Percentiles rank a stretch among this genome's conserved stretches.
Evolutionary conservation across 176 grass and related monocot genomes (phyloP).

Genomic region (Juncus inflexus): DNA sequence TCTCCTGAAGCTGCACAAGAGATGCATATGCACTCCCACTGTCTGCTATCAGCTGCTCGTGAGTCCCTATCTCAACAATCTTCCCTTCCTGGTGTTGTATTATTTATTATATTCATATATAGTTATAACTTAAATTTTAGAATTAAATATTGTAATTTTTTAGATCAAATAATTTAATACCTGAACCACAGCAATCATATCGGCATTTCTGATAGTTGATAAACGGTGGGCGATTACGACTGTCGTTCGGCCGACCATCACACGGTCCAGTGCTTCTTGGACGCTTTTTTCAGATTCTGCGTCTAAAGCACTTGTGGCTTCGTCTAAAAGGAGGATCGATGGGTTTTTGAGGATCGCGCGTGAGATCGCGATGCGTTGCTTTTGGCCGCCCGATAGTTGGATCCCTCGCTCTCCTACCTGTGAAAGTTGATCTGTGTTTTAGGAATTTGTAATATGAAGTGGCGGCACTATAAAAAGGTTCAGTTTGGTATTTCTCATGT

Average conservation of each 20-base stretch:
- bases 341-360: constrained; percentile 91
- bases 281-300: constrained; percentile 96
- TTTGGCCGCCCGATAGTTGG: constrained; percentile 91
- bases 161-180: too few relatives aligned
- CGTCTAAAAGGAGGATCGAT: constrained; percentile 83
- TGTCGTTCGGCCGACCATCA: constrained; percentile 94
- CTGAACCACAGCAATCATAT: constrained; percentile 76
- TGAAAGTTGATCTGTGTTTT: background rate
- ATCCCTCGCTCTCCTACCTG: constrained; percentile 86
- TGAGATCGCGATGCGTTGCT: constrained; percentile 91
- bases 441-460: background rate
- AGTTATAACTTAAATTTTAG: too few relatives aligned
- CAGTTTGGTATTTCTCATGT: too few relatives aligned
- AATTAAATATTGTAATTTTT: too few relatives aligned
- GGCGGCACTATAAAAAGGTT: too few relatives aligned
- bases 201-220: constrained; percentile 79
- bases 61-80: constrained; percentile 86
- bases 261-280: constrained; percentile 82
- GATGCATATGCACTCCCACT: constrained; percentile 56
- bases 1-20: constrained; percentile 66
- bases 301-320: constrained; percentile 86
- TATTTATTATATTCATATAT: too few relatives aligned
- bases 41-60: constrained; percentile 68
- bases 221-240: constrained; percentile 86
- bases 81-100: constrained; percentile 37